These are phyloP conservation scores for Grosmannia clavigera DNA, from an alignment of 2,329 filamentous ascomycete genomes.

Conservation along the genomic window DNA sequence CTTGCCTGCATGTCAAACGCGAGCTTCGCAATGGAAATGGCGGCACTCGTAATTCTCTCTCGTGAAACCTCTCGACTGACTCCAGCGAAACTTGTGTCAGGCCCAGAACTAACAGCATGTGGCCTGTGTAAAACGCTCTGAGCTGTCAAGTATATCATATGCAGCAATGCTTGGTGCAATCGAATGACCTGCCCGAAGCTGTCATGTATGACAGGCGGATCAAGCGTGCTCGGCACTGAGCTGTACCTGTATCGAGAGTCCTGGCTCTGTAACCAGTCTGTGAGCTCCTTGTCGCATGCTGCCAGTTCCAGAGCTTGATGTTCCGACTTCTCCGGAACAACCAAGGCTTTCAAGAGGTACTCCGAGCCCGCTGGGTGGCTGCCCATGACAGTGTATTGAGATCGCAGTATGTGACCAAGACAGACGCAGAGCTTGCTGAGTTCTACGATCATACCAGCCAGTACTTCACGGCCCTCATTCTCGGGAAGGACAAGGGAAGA, in stretches of 20 bases:
- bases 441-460: conserved; percentile 45
- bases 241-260: background rate
- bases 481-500: background rate
- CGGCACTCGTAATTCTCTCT: background rate
- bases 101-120: background rate
- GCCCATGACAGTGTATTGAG: conserved; percentile 36
- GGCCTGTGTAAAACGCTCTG: background rate
- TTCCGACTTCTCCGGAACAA: background rate
- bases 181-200: background rate
- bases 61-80: background rate
- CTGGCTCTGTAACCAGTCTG: background rate
- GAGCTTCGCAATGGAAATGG: background rate
- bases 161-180: background rate
- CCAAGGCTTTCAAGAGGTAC: background rate
- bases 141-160: background rate
- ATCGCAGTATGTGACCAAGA: conserved; percentile 52
- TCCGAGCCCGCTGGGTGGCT: background rate
- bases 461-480: background rate
- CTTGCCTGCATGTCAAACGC: background rate
- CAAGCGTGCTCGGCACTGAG: background rate
- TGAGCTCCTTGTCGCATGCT: background rate
- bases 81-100: background rate
- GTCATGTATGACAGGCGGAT: background rate
- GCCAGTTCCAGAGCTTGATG: background rate
- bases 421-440: conserved; percentile 53